Evolutionary conservation across 1,139 yeast genomes (phyloP), one percentile per base, ranked within the genome.

Genomic region (Kluyveromyces marxianus): DNA sequence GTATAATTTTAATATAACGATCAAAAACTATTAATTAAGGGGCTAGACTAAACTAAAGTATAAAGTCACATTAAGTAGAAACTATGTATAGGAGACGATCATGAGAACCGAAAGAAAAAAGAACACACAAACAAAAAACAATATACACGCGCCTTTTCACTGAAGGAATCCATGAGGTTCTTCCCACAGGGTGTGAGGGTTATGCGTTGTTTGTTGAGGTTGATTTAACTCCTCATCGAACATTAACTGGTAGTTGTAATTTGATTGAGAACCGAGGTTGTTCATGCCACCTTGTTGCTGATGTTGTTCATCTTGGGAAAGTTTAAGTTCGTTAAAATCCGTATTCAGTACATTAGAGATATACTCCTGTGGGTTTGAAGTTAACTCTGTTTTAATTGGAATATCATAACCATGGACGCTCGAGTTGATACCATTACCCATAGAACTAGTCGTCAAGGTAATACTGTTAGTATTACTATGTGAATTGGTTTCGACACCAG

Each of bases 131-230:
- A 14, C 21, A 14, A 14, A 14, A 14, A 14, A 14, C 21, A 14
- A 14, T 14, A 14, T 14, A 14, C 21, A 14, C 21, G 21, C 21
- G 2, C 21, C 21, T 14, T 32, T 21, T 32, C 34, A 32, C n/a
- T 37, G 32, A 29, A 37, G 29, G 34, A 29, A 37, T 7, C 41
- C 41, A 14, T 37, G 41, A 14, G 41, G 41, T 29, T 37, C 41
- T 14, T 37, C 41, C 41, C 41, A 37, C 7, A 37, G 41, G 8
- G 8, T 29, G 6, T 37, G 41, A 4, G 41, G 34, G 34, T 27
- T 29, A 7, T 27, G 41, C 1, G 41, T 29, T 4, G 41, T 5
- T n/a, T 37, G 41, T 34, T 36, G 39, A n/a, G 37, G 27, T 10
- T 35, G 37, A 10, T 35, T 26, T 7, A 14, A 4, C 7, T 37